These are phyloP conservation scores for Gossypium arboreum DNA, from an alignment of 345 rosid species.

Conservation along the genomic window DNA sequence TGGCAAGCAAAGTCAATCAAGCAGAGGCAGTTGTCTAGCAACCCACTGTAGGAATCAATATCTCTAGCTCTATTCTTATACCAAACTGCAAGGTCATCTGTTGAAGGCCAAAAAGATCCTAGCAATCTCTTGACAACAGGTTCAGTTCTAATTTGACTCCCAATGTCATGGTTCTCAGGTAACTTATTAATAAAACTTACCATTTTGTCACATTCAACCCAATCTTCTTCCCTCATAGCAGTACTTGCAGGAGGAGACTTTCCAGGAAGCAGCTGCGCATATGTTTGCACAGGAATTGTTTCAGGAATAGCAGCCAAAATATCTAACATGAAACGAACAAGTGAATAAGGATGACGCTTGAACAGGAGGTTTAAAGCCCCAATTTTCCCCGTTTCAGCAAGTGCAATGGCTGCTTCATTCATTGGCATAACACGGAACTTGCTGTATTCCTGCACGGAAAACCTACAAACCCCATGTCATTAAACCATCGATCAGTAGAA, in stretches of 20 bases:
- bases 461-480: conserved; percentile 64
- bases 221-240: conserved; percentile 86
- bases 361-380: conserved; percentile 89
- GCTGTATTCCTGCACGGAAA: conserved; percentile 75
- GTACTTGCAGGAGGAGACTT: conserved; percentile 55
- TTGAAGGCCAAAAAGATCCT: conserved; percentile 73
- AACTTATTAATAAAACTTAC: conserved; percentile 47
- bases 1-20: conserved; percentile 73
- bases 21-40: conserved; percentile 76
- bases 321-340: conserved; percentile 57
- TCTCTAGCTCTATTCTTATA: conserved; percentile 83
- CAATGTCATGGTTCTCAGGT: conserved; percentile 47
- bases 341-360: conserved; percentile 91
- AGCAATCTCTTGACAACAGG: conserved; percentile 53
- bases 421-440: conserved; percentile 71
- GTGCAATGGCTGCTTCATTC: conserved; percentile 61
- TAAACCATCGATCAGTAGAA: conserved; percentile 35
- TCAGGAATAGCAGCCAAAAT: conserved; percentile 84
- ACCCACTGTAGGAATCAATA: conserved; percentile 83
- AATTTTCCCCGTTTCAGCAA: conserved; percentile 92
- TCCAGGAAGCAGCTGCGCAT: conserved; percentile 94
- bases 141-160: conserved; percentile 61
- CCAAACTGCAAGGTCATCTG: conserved; percentile 63
- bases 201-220: conserved; percentile 95
- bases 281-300: conserved; percentile 81